Evolutionary conservation across 2,329 filamentous ascomycete species (phyloP).

Genomic region (Botrytis porri): DNA sequence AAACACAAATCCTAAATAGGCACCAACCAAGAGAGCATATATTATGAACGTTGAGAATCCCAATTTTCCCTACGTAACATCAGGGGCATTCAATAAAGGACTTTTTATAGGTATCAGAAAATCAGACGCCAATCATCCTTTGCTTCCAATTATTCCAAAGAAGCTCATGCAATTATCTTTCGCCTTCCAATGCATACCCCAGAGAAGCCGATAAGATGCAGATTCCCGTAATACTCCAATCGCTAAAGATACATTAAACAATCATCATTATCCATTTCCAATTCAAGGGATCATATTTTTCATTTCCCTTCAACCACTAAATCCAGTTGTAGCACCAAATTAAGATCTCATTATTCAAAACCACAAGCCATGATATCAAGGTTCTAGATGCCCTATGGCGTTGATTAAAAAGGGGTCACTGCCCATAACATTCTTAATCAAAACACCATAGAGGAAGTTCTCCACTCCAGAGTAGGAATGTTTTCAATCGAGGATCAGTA

Average conservation of each 20-base stretch:
- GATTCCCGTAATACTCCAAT: not conserved
- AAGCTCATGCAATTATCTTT: not conserved
- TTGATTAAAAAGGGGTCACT: conserved; percentile 7
- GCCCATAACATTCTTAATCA: not conserved
- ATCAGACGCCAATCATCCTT: not conserved
- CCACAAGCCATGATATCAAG: not conserved
- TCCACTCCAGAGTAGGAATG: conserved; percentile 1
- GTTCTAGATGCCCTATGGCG: conserved; percentile 9
- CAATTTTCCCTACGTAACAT: not conserved
- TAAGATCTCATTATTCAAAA: not conserved
- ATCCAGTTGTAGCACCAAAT: not conserved
- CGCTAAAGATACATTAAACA: not conserved
- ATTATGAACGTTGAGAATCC: not conserved
- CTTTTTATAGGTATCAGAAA: not conserved
- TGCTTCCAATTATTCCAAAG: not conserved
- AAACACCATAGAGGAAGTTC: conserved; percentile 9
- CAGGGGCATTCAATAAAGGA: not conserved
- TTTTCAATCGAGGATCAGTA: not conserved
- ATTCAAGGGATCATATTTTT: not conserved
- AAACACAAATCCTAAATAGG: not conserved
- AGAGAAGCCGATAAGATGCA: not conserved
- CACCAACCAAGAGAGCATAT: not conserved
- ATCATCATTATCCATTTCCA: not conserved
- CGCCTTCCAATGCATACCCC: not conserved
- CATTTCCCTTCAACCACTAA: not conserved